A percentile compares a stretch with the other conserved stretches of the same genome.
These are phyloP conservation scores for Oryza coarctata DNA, from an alignment of 176 grass and related monocot genomes.

Conservation along the genomic window DNA sequence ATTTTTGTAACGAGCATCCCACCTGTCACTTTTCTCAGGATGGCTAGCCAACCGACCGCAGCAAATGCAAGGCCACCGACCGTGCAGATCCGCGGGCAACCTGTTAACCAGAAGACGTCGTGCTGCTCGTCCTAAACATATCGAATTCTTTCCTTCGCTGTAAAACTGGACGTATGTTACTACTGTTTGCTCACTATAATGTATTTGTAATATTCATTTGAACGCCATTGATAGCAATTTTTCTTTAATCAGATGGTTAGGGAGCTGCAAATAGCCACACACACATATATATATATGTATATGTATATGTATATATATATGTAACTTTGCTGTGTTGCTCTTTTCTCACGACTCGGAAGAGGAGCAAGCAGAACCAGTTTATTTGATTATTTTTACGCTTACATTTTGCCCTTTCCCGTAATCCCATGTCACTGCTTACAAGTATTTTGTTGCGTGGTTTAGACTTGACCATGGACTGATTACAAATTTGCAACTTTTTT, in stretches of 20 bases:
- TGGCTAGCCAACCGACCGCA: slow-evolving; percentile 64
- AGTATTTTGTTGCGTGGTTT: neutral
- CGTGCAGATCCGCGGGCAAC: slow-evolving; percentile 69
- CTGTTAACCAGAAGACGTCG: slow-evolving; percentile 57
- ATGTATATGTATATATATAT: too few species aligned
- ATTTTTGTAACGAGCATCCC: neutral
- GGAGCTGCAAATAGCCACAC: neutral
- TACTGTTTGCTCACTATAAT: slow-evolving; percentile 22
- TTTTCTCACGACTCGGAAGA: neutral
- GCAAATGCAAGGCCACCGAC: slow-evolving; percentile 56
- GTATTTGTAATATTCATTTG: slow-evolving; percentile 27
- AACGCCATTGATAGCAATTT: slow-evolving; percentile 6
- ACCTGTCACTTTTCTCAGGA: slow-evolving; percentile 28
- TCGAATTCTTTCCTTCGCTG: neutral
- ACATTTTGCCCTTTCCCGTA: neutral
- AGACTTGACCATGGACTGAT: neutral
- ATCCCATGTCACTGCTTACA: neutral
- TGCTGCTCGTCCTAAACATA: slow-evolving; percentile 65
- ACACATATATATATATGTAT: too few species aligned
- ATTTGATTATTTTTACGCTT: slow-evolving; percentile 21
- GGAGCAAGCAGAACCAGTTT: slow-evolving; percentile 9
- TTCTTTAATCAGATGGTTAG: slow-evolving; percentile 26
- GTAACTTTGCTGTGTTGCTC: neutral
- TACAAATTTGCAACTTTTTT: neutral
- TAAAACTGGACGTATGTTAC: slow-evolving; percentile 13